Evolutionary conservation across 129 eudicot species (phyloP).

Genomic region (Tanacetum coccineum): DNA sequence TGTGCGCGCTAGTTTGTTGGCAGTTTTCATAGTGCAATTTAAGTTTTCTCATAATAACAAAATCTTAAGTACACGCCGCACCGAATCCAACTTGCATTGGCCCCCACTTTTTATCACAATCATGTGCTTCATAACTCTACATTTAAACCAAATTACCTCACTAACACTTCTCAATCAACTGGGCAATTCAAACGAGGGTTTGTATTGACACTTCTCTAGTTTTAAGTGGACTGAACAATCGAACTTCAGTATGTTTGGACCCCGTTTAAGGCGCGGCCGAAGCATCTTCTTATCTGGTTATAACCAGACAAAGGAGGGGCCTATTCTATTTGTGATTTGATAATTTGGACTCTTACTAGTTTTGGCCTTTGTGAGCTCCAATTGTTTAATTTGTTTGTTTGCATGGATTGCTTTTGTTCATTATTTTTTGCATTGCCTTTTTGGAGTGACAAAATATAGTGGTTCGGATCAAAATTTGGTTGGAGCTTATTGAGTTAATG

Average conservation of each 20-base stretch:
- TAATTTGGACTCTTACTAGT: slow-evolving; percentile 25
- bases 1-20: neutral
- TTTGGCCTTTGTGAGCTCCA: slow-evolving; percentile 13
- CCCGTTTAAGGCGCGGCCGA: slow-evolving; percentile 13
- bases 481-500: slow-evolving; percentile 28
- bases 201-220: no score
- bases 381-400: slow-evolving; percentile 24
- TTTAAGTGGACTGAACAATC: slow-evolving; percentile 3
- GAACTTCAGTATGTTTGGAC: slow-evolving; percentile 24
- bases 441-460: slow-evolving; percentile 24
- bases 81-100: slow-evolving; percentile 5
- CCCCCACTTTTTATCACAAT: slow-evolving; percentile 2
- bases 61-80: slow-evolving; percentile 1
- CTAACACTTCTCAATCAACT: no score
- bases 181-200: no score
- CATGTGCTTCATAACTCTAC: neutral
- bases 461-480: slow-evolving; percentile 22
- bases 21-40: neutral
- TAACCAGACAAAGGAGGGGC: slow-evolving; percentile 29
- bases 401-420: slow-evolving; percentile 10
- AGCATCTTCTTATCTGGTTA: slow-evolving; percentile 37
- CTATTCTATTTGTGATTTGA: slow-evolving; percentile 27
- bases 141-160: slow-evolving; percentile 7
- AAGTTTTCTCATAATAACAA: neutral
- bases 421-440: slow-evolving; percentile 15